phyloP scores from a whole-genome alignment of 83 land plant genomes.

The Diphasiastrum complanatum region DNA sequence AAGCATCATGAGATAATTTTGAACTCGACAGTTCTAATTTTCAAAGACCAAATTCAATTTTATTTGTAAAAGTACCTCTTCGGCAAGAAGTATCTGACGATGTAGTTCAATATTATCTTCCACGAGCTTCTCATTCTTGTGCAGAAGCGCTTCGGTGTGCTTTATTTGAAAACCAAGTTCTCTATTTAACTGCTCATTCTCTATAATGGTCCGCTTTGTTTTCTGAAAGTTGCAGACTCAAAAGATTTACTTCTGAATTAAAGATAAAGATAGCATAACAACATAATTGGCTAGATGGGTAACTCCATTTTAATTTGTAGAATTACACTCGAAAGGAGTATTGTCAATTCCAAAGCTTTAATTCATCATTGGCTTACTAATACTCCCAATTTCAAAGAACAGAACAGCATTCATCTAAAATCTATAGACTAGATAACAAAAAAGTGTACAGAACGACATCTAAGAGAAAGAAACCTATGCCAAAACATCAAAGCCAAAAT shows the following conservation, averaged over 20 bases:
- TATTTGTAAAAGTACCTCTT: constrained; percentile 18
- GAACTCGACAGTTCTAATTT: too few species aligned
- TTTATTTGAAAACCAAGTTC: constrained; percentile 27
- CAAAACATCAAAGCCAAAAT: background rate
- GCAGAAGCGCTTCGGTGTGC: constrained; percentile 23
- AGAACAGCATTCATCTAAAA: too few species aligned
- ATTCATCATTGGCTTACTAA: too few species aligned
- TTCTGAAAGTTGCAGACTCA: constrained; percentile 15
- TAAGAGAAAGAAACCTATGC: background rate
- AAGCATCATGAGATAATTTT: too few species aligned
- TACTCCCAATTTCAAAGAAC: too few species aligned
- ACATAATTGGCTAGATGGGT: too few species aligned
- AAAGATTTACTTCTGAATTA: background rate
- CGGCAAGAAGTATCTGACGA: constrained; percentile 20
- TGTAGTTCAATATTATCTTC: constrained; percentile 23
- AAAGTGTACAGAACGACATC: too few species aligned
- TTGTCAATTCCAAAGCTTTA: too few species aligned
- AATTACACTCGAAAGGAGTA: too few species aligned
- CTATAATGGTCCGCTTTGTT: constrained; percentile 34
- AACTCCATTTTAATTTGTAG: too few species aligned
- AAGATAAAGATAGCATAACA: too few species aligned
- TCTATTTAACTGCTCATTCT: constrained; percentile 32
- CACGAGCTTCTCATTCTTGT: constrained; percentile 31
- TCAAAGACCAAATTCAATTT: background rate
- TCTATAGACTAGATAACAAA: too few species aligned